These are phyloP conservation scores for Glomus cerebriforme DNA, from an alignment of 192 early-diverging fungal species.

Conservation along the genomic window DNA sequence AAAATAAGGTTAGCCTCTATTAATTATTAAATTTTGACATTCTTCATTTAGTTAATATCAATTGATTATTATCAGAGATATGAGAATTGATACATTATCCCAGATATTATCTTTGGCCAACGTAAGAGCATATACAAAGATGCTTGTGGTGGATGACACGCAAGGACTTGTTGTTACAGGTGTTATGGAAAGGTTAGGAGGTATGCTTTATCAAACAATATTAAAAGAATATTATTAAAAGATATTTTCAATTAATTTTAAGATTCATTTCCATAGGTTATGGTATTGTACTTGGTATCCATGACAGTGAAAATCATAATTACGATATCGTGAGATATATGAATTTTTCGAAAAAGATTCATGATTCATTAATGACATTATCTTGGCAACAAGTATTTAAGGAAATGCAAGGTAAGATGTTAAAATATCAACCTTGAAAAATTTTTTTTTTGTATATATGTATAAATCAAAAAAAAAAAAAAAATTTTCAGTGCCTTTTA, in stretches of 20 bases:
- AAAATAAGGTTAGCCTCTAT: constrained; percentile 64
- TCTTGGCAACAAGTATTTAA: constrained; percentile 72
- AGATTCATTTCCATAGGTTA: constrained; percentile 35
- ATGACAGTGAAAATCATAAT: constrained; percentile 73
- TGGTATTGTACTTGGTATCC: constrained; percentile 69
- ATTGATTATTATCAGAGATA: constrained; percentile 47
- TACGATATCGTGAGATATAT: constrained; percentile 76
- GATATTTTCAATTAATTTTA: neutral
- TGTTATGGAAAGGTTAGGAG: constrained; percentile 78
- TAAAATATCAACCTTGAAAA: neutral
- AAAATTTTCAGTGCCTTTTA: constrained; percentile 47
- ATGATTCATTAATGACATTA: constrained; percentile 60
- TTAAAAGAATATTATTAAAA: neutral
- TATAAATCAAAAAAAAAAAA: neutral
- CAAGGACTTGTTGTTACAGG: constrained; percentile 83
- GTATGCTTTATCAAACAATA: constrained; percentile 18
- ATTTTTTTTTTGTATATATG: neutral
- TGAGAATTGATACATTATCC: constrained; percentile 88
- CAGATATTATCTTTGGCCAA: constrained; percentile 87
- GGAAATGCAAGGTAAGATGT: constrained; percentile 53
- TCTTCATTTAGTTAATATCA: neutral
- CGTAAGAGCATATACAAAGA: constrained; percentile 66
- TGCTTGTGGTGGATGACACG: constrained; percentile 89
- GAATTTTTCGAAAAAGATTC: constrained; percentile 63
- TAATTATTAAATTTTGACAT: neutral